phyloP scores from a whole-genome alignment of 768 basidiomycete species.

The Leucocoprinus leucothites region DNA sequence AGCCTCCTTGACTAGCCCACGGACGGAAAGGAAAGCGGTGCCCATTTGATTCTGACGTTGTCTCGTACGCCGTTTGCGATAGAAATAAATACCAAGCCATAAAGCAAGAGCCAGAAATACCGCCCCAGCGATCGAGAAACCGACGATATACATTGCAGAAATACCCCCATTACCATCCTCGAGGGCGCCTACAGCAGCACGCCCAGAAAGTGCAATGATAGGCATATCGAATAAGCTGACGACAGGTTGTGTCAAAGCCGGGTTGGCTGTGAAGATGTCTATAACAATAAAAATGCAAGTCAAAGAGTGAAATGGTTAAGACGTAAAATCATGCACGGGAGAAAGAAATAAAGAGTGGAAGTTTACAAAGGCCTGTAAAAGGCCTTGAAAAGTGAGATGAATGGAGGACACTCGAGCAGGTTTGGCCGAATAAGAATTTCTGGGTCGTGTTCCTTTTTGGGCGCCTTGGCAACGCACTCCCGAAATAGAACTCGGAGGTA shows the following conservation, averaged over 20 bases:
- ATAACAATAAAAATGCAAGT: not conserved
- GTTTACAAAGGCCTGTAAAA: not conserved
- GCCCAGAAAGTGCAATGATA: slow-evolving; percentile 6
- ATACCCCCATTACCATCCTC: slow-evolving; percentile 12
- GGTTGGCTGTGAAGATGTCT: not conserved
- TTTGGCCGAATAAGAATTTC: not conserved
- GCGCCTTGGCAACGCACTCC: not conserved
- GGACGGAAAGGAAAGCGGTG: slow-evolving; percentile 46
- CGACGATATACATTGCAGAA: slow-evolving; percentile 41
- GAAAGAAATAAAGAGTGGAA: slow-evolving; percentile 2
- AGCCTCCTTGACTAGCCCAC: slow-evolving; percentile 40
- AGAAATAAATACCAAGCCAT: slow-evolving; percentile 42
- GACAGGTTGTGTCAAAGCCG: not conserved
- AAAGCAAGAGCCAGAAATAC: slow-evolving; percentile 33
- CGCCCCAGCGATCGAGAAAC: slow-evolving; percentile 44
- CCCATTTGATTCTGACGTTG: slow-evolving; percentile 34
- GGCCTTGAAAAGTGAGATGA: not conserved
- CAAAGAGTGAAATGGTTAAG: slow-evolving; percentile 1
- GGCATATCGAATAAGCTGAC: slow-evolving; percentile 1
- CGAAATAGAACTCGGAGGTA: not conserved
- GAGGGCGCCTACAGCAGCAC: not conserved
- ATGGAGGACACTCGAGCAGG: too few relatives aligned
- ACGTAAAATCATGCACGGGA: not conserved
- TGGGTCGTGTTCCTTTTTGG: not conserved
- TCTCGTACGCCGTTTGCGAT: slow-evolving; percentile 35